Conservation (phyloP, 768 basidiomycete species). For the Crassisporium funariophilum region DNA sequence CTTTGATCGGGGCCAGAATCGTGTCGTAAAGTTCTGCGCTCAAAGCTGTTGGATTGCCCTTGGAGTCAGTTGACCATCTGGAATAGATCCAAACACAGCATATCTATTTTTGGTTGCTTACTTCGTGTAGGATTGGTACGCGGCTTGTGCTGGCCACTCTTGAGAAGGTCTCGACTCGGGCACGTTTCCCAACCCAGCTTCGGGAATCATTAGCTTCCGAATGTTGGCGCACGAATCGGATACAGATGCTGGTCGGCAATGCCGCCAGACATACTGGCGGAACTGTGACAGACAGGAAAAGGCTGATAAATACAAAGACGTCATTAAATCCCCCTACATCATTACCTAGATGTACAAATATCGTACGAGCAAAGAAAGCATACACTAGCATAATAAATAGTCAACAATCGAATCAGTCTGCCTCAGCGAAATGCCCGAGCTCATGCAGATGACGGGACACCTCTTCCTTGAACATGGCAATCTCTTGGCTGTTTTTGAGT, state of each 20-base stretch:
- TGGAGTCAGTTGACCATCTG: no score
- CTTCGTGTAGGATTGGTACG: no score
- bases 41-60: no score
- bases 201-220: constrained; percentile 13
- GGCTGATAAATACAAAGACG: no score
- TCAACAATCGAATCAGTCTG: constrained; percentile 23
- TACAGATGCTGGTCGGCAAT: constrained; percentile 7
- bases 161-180: constrained; percentile 6
- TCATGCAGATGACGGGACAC: constrained; percentile 71
- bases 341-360: no score
- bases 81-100: no score
- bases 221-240: constrained; percentile 8
- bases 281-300: constrained; percentile 7
- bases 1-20: no score
- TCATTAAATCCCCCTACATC: no score
- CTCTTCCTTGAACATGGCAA: constrained; percentile 79
- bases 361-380: constrained; percentile 3
- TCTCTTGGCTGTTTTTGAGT: constrained; percentile 83
- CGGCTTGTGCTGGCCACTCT: no score
- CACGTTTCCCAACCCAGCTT: constrained; percentile 11
- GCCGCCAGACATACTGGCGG: neutral
- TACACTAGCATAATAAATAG: constrained; percentile 1
- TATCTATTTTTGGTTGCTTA: no score
- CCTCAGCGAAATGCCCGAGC: constrained; percentile 66
- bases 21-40: no score